Base-by-base conservation (phyloP, 2,329 filamentous ascomycete genomes). In the Passalora sequoiae region DNA sequence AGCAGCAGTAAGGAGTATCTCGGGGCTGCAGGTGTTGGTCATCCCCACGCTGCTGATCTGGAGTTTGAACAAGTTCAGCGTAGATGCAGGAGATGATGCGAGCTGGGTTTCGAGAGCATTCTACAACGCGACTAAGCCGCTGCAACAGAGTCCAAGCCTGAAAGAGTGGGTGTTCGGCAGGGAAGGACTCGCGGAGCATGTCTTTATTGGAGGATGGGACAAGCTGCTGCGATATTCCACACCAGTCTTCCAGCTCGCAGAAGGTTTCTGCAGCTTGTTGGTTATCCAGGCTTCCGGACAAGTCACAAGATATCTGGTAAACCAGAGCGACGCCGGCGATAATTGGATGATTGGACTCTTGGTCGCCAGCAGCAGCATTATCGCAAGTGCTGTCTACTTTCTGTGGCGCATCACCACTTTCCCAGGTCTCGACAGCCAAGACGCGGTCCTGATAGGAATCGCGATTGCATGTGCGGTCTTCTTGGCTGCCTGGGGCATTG, bases 241-340 rank as follows among this genome's bases (percentile, higher is more conserved):
- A 3, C 92, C 92, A 0, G 77, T 94, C 39, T 98, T 97, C 70
- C 92, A 98, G 69, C 74, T 98, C 6, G 80, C 86, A 40, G 92
- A 98, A 67, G 92, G 92, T 5, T 98, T 98, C 69, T 97, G 92
- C 73, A 97, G 88, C 61, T 71, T 98, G 57, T 71, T 97, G 44
- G 89, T 97, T 53, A 97, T 98, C 45, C 92, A 98, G 67, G 88
- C 89, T 13, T 84, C 86, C 10, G 92, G 92, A 0, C 91, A 96
- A 65, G 89, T 97, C 54, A 94, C 92, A 15, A 79, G 87, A 65
- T 97, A 89, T 83, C 77, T 97, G 21, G 91, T 97, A 43, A 97
- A 97, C 68, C 76, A 86, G 59, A 71, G 72, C 53, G 89, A 91
- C 59, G 81, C 88, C 60, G 94, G 89, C 60, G 92, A 98, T 69